phyloP scores from a whole-genome alignment of 495 filamentous ascomycete genomes.

The Penicillium silybi region DNA sequence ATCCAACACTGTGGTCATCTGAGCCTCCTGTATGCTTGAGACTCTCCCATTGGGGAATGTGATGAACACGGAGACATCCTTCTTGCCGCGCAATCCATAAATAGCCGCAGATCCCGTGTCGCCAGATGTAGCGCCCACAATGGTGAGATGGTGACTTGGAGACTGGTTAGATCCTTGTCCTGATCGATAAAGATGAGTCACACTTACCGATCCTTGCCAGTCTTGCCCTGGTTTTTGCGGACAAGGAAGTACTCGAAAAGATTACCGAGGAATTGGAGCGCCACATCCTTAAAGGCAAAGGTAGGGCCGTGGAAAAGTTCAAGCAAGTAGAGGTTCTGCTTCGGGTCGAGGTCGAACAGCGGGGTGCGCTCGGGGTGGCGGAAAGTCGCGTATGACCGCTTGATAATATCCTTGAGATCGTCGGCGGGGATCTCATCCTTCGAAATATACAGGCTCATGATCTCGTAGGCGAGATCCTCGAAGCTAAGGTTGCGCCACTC shows the following conservation, averaged over 20 bases:
- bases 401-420: conserved; percentile 78
- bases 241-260: conserved; percentile 94
- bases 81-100: conserved; percentile 94
- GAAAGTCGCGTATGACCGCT: conserved; percentile 81
- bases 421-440: conserved; percentile 70
- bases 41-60: conserved; percentile 80
- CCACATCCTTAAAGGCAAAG: conserved; percentile 56
- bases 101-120: conserved; percentile 96
- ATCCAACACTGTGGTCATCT: conserved; percentile 91
- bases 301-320: conserved; percentile 98
- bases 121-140: conserved; percentile 88
- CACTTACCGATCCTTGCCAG: conserved; percentile 44
- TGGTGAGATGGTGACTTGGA: conserved; percentile 72
- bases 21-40: conserved; percentile 82
- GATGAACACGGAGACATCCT: conserved; percentile 90
- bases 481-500: conserved; percentile 75
- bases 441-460: conserved; percentile 67
- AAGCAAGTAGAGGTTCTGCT: conserved; percentile 73
- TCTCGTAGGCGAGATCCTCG: conserved; percentile 62
- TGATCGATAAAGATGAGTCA: not conserved
- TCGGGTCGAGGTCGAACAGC: conserved; percentile 57
- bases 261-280: conserved; percentile 88
- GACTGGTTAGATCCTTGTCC: not conserved
- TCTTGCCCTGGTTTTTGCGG: conserved; percentile 71
- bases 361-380: conserved; percentile 70